These are phyloP conservation scores for Boletus semigastroideus DNA, from an alignment of 1,284 basidiomycete species.

Conservation along the genomic window DNA sequence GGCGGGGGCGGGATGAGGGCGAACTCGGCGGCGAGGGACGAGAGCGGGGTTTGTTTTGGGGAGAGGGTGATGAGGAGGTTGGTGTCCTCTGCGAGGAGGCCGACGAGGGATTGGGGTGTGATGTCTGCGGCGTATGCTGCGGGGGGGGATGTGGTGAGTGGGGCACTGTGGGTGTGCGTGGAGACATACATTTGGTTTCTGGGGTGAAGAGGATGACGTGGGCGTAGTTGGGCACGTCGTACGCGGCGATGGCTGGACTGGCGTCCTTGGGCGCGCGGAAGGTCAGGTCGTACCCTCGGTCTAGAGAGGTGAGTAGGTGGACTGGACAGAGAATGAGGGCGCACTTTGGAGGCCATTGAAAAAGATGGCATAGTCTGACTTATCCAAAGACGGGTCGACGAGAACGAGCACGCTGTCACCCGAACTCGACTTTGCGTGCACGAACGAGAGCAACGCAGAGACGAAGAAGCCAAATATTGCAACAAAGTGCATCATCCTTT, in stretches of 20 bases:
- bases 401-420: conserved; percentile 85
- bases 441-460: conserved; percentile 37
- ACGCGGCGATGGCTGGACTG: conserved; percentile 62
- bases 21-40: conserved; percentile 75
- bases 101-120: conserved; percentile 79
- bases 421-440: conserved; percentile 71
- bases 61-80: conserved; percentile 88
- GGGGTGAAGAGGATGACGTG: conserved; percentile 86
- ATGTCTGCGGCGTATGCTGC: conserved; percentile 75
- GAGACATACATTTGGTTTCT: conserved; percentile 69
- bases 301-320: conserved; percentile 4
- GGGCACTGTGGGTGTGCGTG: background rate
- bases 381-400: conserved; percentile 66
- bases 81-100: conserved; percentile 68
- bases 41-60: conserved; percentile 66
- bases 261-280: conserved; percentile 79
- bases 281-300: conserved; percentile 57
- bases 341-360: conserved; percentile 76
- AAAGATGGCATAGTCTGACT: conserved; percentile 76
- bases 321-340: conserved; percentile 6
- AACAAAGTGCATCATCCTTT: too few relatives aligned
- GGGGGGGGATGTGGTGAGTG: conserved; percentile 12
- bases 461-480: too few relatives aligned
- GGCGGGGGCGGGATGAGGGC: conserved; percentile 75
- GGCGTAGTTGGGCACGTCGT: conserved; percentile 73